Evolutionary conservation across 768 basidiomycete genomes (phyloP).

Genomic region (Pisolithus tinctorius): DNA sequence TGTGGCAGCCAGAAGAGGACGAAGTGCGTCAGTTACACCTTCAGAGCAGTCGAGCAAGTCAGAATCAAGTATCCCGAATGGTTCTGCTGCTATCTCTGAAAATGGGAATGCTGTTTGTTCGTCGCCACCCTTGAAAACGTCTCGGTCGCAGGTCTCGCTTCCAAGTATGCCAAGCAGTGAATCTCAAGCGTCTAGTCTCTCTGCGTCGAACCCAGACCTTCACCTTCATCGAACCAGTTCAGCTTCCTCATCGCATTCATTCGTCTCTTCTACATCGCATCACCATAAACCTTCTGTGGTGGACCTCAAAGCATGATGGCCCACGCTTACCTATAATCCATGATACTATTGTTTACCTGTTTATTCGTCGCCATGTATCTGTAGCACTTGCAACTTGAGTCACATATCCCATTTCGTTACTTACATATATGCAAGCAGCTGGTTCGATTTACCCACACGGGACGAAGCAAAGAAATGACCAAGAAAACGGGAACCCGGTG

Average conservation of each 20-base stretch:
- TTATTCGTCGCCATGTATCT: slow-evolving; percentile 21
- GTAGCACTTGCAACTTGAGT: slow-evolving; percentile 3
- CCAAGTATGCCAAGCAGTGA: slow-evolving; percentile 3
- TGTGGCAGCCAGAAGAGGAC: slow-evolving; percentile 41
- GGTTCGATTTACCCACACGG: too few species aligned
- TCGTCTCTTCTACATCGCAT: slow-evolving; percentile 8
- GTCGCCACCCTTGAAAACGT: slow-evolving; percentile 17
- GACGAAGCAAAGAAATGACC: background rate
- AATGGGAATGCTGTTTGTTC: slow-evolving; percentile 20
- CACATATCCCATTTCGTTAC: background rate
- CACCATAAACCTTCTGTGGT: slow-evolving; percentile 9
- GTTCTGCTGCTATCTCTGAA: slow-evolving; percentile 6
- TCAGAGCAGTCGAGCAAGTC: slow-evolving; percentile 21
- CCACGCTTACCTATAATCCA: slow-evolving; percentile 9
- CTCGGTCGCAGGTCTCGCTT: slow-evolving; percentile 7
- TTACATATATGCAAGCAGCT: background rate
- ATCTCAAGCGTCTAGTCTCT: slow-evolving; percentile 11
- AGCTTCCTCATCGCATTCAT: slow-evolving; percentile 2
- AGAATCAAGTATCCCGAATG: slow-evolving; percentile 8
- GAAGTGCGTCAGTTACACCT: slow-evolving; percentile 31
- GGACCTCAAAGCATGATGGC: slow-evolving; percentile 21
- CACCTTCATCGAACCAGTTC: slow-evolving; percentile 7
- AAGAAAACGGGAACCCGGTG: background rate
- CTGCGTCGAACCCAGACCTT: slow-evolving; percentile 22
- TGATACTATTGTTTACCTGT: slow-evolving; percentile 10